Evolutionary conservation across 345 rosid genomes (phyloP).

Genomic region (Gossypium sturtianum): DNA sequence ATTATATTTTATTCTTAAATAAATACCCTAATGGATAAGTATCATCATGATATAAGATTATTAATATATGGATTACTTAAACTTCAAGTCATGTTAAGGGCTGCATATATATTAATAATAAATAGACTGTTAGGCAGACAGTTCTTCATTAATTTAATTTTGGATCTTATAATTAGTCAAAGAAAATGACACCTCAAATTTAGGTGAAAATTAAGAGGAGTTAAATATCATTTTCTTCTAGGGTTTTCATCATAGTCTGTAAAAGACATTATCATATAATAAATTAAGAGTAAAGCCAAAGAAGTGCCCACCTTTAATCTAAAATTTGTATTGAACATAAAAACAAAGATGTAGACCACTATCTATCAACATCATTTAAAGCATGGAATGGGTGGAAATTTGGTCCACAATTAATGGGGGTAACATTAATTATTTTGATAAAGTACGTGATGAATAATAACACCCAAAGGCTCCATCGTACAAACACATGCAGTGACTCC

Average conservation of each 20-base stretch:
- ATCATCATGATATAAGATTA: neutral
- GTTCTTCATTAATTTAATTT: neutral
- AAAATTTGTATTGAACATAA: neutral
- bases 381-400: conserved; percentile 12
- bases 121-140: conserved; percentile 11
- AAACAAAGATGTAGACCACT: conserved; percentile 6
- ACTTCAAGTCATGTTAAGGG: conserved; percentile 7
- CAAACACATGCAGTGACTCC: neutral
- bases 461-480: neutral
- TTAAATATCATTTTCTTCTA: neutral
- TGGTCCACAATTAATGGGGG: conserved; percentile 17
- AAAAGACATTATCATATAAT: neutral
- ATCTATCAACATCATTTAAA: conserved; percentile 14
- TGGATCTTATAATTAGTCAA: conserved; percentile 13
- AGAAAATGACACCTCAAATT: conserved; percentile 18
- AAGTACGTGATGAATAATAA: conserved; percentile 19
- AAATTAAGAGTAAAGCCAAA: conserved; percentile 13
- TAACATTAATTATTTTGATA: neutral
- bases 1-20: no score
- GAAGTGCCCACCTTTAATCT: neutral
- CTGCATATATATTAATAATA: neutral
- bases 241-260: conserved; percentile 2
- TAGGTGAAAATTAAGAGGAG: neutral
- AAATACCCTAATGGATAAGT: neutral
- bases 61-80: neutral